phyloP scores from a whole-genome alignment of 352 stramenopile genomes.

The Pythium guiyangense region DNA sequence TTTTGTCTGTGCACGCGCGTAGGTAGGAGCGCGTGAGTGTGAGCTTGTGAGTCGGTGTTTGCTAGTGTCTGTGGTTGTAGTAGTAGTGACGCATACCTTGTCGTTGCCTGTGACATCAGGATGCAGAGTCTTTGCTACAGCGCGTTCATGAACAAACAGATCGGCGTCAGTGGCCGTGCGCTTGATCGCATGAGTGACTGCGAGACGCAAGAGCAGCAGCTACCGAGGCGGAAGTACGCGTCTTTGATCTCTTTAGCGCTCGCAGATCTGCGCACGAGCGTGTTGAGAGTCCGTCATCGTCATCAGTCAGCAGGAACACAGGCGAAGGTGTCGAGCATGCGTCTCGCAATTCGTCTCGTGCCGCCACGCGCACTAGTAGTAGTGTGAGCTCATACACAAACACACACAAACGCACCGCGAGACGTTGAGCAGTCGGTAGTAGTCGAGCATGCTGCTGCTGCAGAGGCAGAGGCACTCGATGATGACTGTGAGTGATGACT shows the following conservation, averaged over 20 bases:
- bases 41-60: not conserved
- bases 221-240: constrained; percentile 76
- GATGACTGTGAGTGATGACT: too few species aligned
- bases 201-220: not conserved
- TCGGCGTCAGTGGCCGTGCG: not conserved
- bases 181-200: not conserved
- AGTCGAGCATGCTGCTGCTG: constrained; percentile 33
- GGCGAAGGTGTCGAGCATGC: too few species aligned
- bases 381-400: not conserved
- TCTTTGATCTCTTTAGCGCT: constrained; percentile 74
- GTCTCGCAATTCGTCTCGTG: too few species aligned
- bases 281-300: not conserved
- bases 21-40: not conserved
- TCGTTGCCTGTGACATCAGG: constrained; percentile 85
- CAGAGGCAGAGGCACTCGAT: not conserved
- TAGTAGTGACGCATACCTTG: constrained; percentile 14
- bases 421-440: constrained; percentile 80
- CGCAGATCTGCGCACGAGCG: constrained; percentile 27
- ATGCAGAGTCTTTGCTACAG: constrained; percentile 71
- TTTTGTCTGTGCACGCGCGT: constrained; percentile 37
- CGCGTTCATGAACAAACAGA: not conserved
- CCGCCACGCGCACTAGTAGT: too few species aligned
- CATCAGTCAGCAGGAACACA: too few species aligned
- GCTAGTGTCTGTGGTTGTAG: too few species aligned
- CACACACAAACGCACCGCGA: constrained; percentile 30